Percentiles rank a stretch among this genome's conserved stretches.
These are phyloP conservation scores for Dissoconium aciculare DNA, from an alignment of 2,329 filamentous ascomycete genomes.

Conservation along the genomic window DNA sequence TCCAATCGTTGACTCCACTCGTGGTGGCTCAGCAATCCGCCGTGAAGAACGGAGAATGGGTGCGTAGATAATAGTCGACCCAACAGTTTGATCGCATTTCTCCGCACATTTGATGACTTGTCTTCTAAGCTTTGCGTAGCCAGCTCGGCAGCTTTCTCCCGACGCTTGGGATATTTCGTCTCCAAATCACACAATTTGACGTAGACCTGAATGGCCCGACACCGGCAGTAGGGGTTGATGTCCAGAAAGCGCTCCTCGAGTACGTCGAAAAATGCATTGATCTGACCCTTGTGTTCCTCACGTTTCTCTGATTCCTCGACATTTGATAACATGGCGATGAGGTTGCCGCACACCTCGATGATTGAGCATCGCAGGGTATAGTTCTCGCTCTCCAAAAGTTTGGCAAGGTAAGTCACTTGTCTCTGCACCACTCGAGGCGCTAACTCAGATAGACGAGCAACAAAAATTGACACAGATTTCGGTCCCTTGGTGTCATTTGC, in stretches of 20 bases:
- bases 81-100: constrained; percentile 87
- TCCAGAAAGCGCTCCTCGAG: constrained; percentile 92
- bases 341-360: constrained; percentile 93
- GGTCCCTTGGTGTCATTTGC: constrained; percentile 89
- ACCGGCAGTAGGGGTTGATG: constrained; percentile 90
- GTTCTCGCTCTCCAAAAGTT: constrained; percentile 92
- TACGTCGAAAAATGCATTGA: constrained; percentile 94
- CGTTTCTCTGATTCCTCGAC: constrained; percentile 64
- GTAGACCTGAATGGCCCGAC: constrained; percentile 83
- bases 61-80: constrained; percentile 82
- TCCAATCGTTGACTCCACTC: constrained; percentile 77
- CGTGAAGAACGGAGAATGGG: constrained; percentile 83
- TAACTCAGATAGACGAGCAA: constrained; percentile 83
- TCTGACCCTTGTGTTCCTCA: constrained; percentile 86
- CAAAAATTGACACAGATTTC: constrained; percentile 89
- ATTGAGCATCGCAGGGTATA: constrained; percentile 87
- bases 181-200: constrained; percentile 85
- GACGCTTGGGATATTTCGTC: constrained; percentile 83
- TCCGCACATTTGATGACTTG: constrained; percentile 92
- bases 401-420: constrained; percentile 89
- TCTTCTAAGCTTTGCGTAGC: constrained; percentile 84
- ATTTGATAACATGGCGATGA: constrained; percentile 79
- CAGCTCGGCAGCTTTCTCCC: constrained; percentile 74
- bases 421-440: constrained; percentile 87
- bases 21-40: constrained; percentile 66